Conservation (phyloP, 2,329 filamentous ascomycete species). For the Alternaria burnsii region DNA sequence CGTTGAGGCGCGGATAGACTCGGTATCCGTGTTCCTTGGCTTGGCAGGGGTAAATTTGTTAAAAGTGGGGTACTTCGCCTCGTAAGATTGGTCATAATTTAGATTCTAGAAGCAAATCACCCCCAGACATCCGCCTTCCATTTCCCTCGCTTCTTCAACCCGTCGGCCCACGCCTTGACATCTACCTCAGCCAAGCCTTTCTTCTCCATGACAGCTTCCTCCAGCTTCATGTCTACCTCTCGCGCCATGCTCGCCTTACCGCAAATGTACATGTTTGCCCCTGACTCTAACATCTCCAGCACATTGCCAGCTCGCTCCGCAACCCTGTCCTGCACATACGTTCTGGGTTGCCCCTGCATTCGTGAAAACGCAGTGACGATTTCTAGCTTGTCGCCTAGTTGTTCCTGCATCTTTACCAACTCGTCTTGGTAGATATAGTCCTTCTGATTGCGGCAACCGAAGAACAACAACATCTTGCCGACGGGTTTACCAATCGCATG, state of each 20-base stretch:
- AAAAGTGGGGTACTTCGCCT: slow-evolving; percentile 5
- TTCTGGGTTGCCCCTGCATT: slow-evolving; percentile 18
- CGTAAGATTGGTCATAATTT: not conserved
- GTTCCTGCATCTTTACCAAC: slow-evolving; percentile 28
- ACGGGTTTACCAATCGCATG: slow-evolving; percentile 40
- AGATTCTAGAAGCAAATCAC: slow-evolving; percentile 24
- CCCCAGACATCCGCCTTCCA: slow-evolving; percentile 66
- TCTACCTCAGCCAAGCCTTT: slow-evolving; percentile 53
- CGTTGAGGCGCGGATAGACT: slow-evolving; percentile 7
- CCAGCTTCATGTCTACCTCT: slow-evolving; percentile 53
- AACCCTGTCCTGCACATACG: slow-evolving; percentile 52
- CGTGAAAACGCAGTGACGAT: slow-evolving; percentile 41
- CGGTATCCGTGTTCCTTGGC: slow-evolving; percentile 6
- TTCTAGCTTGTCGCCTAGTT: slow-evolving; percentile 34
- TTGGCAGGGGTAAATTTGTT: slow-evolving; percentile 15
- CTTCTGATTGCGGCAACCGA: slow-evolving; percentile 40
- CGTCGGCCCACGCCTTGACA: slow-evolving; percentile 58
- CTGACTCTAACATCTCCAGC: slow-evolving; percentile 47
- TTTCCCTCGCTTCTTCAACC: slow-evolving; percentile 59
- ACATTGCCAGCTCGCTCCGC: slow-evolving; percentile 38
- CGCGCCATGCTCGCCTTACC: slow-evolving; percentile 53
- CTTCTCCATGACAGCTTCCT: slow-evolving; percentile 45
- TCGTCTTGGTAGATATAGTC: slow-evolving; percentile 47
- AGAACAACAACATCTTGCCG: slow-evolving; percentile 45
- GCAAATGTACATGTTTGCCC: slow-evolving; percentile 49